Base-by-base conservation (phyloP, 2,329 filamentous ascomycete species). In the Aurifilum marmelostoma region DNA sequence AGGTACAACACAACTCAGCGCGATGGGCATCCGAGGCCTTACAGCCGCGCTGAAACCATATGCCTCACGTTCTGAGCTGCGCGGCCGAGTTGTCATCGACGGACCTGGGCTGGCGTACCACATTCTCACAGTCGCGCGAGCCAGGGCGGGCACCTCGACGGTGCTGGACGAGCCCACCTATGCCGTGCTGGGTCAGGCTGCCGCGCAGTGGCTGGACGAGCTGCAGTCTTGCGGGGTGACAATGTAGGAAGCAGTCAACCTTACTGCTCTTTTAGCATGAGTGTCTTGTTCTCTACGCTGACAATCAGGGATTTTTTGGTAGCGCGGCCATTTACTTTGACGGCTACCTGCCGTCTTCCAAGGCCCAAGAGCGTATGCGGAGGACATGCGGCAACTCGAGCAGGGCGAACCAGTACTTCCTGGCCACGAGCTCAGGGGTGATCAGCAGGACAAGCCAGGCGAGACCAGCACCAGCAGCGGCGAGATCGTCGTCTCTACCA, bases 241-340 rank as follows among this genome's bases (percentile, higher is more conserved):
- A 54, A 64, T 74, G 73, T 72, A 47, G 12, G 63, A 34, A 24
- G 12, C 27, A 24, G 8, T 34, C 29, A 16, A 56, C 9, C 32
- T 68, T 71, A 50, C 71, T 21, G n/a, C 34, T 65, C 11, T 65
- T 29, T 32, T 24, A 29, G 29, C 27, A 60, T 66, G 52, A 41
- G 8, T 27, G 9, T 6, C 8, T 16, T 24, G 14, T 39, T 21
- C 16, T 3, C 43, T n/a, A 24, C 12, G 41, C 34, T 62, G 59
- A 59, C 72, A 69, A 69, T 77, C 60, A 47, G 54, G 34, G 8
- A 34, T 34, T 34, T 34, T 34, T 60, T 64, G 14, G 41, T 73
- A 92, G 89, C 73, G 81, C 87, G 69, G 88, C 85, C 61, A 91
- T 97, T 66, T 94, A 91, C 77, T 97, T 98, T 74, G 95, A 98